Evolutionary conservation across 2,329 filamentous ascomycete species (phyloP).

Genomic region (Boeremia exigua): DNA sequence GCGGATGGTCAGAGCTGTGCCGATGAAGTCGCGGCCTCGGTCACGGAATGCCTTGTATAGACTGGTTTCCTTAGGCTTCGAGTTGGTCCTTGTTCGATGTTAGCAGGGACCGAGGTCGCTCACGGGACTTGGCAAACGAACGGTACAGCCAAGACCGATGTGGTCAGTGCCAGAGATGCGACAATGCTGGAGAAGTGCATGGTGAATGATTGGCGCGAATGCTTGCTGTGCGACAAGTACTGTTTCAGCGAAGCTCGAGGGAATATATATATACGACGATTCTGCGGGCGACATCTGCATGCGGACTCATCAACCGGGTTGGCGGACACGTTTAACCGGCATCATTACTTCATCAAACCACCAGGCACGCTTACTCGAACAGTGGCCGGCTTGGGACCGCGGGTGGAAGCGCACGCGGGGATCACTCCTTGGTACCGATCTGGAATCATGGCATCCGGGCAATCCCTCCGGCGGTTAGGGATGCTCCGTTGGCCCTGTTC

Average conservation of each 20-base stretch:
- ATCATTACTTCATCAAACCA: background rate
- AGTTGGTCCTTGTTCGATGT: conserved; percentile 1
- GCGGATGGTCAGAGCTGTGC: conserved; percentile 35
- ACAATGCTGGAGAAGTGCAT: conserved; percentile 39
- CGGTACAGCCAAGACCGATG: conserved; percentile 30
- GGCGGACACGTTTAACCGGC: conserved; percentile 21
- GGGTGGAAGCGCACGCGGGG: conserved; percentile 10
- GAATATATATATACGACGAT: conserved; percentile 13
- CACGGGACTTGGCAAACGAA: background rate
- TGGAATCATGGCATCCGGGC: background rate
- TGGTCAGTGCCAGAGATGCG: conserved; percentile 29
- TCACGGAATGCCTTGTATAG: conserved; percentile 35
- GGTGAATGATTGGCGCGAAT: conserved; percentile 3
- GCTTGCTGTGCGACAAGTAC: conserved; percentile 3
- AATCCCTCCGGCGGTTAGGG: background rate
- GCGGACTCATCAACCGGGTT: conserved; percentile 18
- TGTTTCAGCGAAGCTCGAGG: background rate
- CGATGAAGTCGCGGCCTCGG: conserved; percentile 31
- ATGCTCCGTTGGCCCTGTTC: no score
- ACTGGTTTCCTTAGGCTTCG: conserved; percentile 24
- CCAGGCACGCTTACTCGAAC: background rate
- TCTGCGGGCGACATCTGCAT: background rate
- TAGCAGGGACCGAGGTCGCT: background rate
- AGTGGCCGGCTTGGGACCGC: conserved; percentile 13
- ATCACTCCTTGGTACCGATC: conserved; percentile 3